phyloP scores from a whole-genome alignment of 208 protist species.

The Trypanosoma platydactyli region DNA sequence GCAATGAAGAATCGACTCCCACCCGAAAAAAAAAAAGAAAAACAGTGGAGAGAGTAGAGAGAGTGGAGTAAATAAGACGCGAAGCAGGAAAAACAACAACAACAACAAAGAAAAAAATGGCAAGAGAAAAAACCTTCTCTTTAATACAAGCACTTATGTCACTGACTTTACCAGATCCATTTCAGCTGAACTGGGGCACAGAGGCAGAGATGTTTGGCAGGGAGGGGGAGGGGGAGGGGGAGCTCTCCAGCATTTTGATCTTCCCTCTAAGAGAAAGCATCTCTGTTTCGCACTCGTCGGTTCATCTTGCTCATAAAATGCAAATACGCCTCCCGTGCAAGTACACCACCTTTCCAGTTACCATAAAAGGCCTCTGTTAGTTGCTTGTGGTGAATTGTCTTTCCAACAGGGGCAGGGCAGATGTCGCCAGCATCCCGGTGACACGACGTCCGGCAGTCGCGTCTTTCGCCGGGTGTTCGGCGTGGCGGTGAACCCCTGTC shows the following conservation, averaged over 20 bases:
- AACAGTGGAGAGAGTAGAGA: too few relatives aligned
- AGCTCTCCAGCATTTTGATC: background rate
- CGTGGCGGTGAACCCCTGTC: background rate
- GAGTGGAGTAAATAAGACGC: too few relatives aligned
- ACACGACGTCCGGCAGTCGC: background rate
- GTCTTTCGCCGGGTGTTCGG: background rate
- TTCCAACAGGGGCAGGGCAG: background rate
- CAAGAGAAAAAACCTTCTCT: background rate
- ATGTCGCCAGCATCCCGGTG: background rate
- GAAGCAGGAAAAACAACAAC: too few relatives aligned
- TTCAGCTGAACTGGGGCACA: too few relatives aligned
- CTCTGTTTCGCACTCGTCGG: background rate
- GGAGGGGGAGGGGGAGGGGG: too few relatives aligned
- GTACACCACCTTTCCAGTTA: slow-evolving; percentile 39
- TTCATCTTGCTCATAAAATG: slow-evolving; percentile 43
- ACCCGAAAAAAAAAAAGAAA: too few relatives aligned
- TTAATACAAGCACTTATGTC: too few relatives aligned
- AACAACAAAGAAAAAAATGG: background rate
- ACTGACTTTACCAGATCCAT: too few relatives aligned
- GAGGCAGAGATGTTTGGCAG: too few relatives aligned
- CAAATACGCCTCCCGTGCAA: slow-evolving; percentile 72
- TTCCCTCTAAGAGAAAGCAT: background rate
- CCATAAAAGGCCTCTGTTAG: slow-evolving; percentile 74
- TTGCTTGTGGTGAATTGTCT: slow-evolving; percentile 53
- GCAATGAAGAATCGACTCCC: too few relatives aligned